Conservation (phyloP, 129 eudicot genomes). For the Tanacetum coccineum region DNA sequence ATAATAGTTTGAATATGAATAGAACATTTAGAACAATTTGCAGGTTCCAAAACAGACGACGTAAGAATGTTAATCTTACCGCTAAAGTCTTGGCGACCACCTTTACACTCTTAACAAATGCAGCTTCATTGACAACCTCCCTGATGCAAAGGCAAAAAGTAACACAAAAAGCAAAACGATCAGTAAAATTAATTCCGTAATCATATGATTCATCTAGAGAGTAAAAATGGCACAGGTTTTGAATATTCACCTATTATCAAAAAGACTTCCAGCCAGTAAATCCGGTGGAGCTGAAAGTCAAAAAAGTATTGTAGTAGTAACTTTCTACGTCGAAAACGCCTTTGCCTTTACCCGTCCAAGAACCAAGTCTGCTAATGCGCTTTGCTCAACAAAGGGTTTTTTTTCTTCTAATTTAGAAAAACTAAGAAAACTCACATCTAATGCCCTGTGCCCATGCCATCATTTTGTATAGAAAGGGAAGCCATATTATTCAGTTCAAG, state of each 20-base stretch:
- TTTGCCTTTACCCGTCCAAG: conserved; percentile 99
- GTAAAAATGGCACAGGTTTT: background rate
- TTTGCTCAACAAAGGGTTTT: too few species aligned
- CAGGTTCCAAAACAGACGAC: background rate
- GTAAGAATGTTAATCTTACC: too few species aligned
- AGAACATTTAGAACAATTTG: too few species aligned
- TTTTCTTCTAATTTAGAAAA: too few species aligned
- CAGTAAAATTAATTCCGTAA: background rate
- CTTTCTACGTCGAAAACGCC: conserved; percentile 84
- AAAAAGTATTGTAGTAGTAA: conserved; percentile 85
- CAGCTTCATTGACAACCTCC: conserved; percentile 51
- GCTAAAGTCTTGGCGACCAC: conserved; percentile 88
- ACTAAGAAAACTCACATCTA: too few species aligned
- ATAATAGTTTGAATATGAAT: too few species aligned
- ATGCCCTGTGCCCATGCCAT: too few species aligned
- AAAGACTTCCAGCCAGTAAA: conserved; percentile 65
- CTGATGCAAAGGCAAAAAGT: conserved; percentile 44
- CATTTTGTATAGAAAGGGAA: too few species aligned
- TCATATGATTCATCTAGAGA: too few species aligned
- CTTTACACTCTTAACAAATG: conserved; percentile 57
- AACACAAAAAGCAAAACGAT: too few species aligned
- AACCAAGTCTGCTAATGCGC: too few species aligned
- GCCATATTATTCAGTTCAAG: too few species aligned
- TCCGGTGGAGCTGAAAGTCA: conserved; percentile 70
- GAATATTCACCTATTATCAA: conserved; percentile 59